Percentiles rank a stretch among this genome's conserved stretches.
phyloP scores from a whole-genome alignment of 2,329 filamentous ascomycete species.

The Monilinia fructigena region DNA sequence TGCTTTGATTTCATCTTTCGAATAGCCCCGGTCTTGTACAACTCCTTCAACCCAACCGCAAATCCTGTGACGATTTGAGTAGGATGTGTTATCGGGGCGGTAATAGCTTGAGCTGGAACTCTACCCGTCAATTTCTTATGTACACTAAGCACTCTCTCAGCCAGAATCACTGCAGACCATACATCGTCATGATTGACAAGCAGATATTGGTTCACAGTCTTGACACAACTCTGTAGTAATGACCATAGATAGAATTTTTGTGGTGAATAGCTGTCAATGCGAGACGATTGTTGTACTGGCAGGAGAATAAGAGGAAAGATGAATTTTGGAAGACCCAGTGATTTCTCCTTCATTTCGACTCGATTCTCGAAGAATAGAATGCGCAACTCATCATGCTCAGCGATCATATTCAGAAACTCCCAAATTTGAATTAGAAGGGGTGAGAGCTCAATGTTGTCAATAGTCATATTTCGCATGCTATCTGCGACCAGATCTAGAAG shows the following conservation, averaged over 20 bases:
- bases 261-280: background rate
- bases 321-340: background rate
- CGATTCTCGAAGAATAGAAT: background rate
- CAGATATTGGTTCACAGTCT: background rate
- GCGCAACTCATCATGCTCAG: background rate
- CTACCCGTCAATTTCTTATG: background rate
- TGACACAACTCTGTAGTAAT: background rate
- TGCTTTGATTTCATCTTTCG: too few species aligned
- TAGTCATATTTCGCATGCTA: background rate
- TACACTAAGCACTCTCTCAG: background rate
- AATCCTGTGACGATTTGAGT: background rate
- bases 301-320: background rate
- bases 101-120: accelerated
- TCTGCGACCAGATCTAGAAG: background rate
- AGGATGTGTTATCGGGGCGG: background rate
- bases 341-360: background rate
- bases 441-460: background rate
- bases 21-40: background rate
- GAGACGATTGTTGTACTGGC: background rate
- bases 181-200: background rate
- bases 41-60: background rate
- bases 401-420: background rate
- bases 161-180: background rate
- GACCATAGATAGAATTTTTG: background rate
- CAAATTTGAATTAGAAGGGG: background rate